Percentiles rank a stretch among this genome's conserved stretches.
These are phyloP conservation scores for Lunularia cruciata DNA, from an alignment of 225 moss, liverwort and hornwort genomes.

Conservation along the genomic window DNA sequence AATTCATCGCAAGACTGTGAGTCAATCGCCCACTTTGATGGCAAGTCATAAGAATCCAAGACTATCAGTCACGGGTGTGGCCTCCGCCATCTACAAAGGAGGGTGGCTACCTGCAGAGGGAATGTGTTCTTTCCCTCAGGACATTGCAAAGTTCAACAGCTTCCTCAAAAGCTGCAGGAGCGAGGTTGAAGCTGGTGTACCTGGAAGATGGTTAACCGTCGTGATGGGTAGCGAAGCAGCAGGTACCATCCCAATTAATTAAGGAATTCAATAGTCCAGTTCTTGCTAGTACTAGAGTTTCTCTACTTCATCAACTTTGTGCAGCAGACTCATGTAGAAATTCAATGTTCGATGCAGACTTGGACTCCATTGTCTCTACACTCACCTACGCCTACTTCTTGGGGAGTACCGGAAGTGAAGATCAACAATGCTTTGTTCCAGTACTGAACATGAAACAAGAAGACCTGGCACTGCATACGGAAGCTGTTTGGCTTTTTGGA, in stretches of 20 bases:
- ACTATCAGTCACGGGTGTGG: constrained; percentile 24
- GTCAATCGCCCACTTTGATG: background rate
- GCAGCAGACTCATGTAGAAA: too few species aligned
- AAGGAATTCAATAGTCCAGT: too few species aligned
- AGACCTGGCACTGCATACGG: constrained; percentile 27
- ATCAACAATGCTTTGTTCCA: constrained; percentile 29
- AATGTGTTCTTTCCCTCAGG: constrained; percentile 6
- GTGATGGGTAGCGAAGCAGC: constrained; percentile 30
- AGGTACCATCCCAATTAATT: constrained; percentile 21
- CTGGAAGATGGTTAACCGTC: constrained; percentile 26
- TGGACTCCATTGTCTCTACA: constrained; percentile 34
- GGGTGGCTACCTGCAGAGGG: constrained; percentile 25
- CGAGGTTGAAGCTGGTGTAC: constrained; percentile 32
- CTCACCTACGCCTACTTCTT: constrained; percentile 34
- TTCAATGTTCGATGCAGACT: constrained; percentile 16
- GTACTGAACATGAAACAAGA: constrained; percentile 35
- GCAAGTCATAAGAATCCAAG: background rate
- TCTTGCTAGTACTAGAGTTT: too few species aligned
- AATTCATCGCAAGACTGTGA: background rate
- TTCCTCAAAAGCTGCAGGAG: constrained; percentile 25
- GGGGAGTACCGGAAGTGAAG: constrained; percentile 10
- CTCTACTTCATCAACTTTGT: too few species aligned
- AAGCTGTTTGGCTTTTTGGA: constrained; percentile 32
- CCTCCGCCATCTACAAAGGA: constrained; percentile 29
- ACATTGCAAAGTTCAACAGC: constrained; percentile 17